Percentiles rank a stretch among this genome's conserved stretches.
Conservation (phyloP, 345 rosid species). For the Camelina neglecta region DNA sequence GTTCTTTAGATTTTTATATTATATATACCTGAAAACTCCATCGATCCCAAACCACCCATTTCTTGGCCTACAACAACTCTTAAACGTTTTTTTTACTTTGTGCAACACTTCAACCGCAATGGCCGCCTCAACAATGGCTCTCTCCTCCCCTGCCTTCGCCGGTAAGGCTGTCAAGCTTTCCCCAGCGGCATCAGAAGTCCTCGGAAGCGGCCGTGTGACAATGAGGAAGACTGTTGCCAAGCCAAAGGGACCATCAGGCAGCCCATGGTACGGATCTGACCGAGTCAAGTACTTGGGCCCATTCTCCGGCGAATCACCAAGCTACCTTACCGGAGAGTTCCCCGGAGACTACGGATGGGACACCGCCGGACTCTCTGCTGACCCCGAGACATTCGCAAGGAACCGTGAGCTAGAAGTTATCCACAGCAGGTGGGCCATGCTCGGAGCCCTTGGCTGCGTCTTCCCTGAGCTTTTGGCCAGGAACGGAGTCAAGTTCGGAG, state of each 20-base stretch:
- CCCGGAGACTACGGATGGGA: constrained; percentile 71
- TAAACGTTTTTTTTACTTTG: constrained; percentile 36
- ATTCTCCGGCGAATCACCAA: constrained; percentile 55
- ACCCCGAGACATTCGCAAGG: constrained; percentile 58
- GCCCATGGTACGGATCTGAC: constrained; percentile 79
- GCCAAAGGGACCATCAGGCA: constrained; percentile 51
- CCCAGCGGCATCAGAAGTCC: constrained; percentile 50
- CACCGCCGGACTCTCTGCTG: constrained; percentile 58
- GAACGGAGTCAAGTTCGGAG: constrained; percentile 80
- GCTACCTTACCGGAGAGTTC: constrained; percentile 80
- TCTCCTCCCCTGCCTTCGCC: constrained; percentile 65
- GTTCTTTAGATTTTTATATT: not conserved
- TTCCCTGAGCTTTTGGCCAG: constrained; percentile 62
- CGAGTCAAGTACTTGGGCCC: constrained; percentile 83
- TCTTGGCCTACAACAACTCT: constrained; percentile 30
- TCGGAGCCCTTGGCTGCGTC: constrained; percentile 56
- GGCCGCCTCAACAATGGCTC: constrained; percentile 74
- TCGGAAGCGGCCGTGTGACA: constrained; percentile 59
- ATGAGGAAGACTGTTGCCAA: constrained; percentile 55
- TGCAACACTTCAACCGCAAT: constrained; percentile 37
- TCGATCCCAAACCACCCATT: constrained; percentile 37
- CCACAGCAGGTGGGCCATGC: constrained; percentile 58
- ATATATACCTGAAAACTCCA: constrained; percentile 15
- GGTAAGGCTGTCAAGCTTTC: constrained; percentile 60
- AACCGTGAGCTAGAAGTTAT: constrained; percentile 58